phyloP scores from a whole-genome alignment of 2,329 filamentous ascomycete genomes.

The Fusarium nisikadoi region DNA sequence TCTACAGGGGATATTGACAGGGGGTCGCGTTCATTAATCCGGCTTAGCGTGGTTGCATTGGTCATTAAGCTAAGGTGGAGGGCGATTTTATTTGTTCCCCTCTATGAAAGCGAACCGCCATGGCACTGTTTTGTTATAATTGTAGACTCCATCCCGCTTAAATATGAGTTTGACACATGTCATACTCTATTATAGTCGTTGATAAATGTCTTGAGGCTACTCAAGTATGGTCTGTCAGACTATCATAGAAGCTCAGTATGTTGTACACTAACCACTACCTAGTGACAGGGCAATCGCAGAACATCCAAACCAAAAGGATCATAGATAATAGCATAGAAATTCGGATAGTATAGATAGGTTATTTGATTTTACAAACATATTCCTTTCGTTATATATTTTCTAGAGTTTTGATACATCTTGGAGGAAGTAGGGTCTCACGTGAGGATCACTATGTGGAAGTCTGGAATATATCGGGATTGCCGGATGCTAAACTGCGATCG shows the following conservation, averaged over 20 bases:
- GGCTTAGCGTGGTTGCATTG: conserved; percentile 26
- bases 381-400: background rate
- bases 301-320: background rate
- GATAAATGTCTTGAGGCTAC: background rate
- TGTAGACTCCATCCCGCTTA: background rate
- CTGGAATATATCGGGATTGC: background rate
- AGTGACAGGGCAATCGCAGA: background rate
- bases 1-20: conserved; percentile 34
- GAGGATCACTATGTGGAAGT: background rate
- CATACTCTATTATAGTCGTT: background rate
- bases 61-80: background rate
- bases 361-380: background rate
- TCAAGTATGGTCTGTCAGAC: background rate
- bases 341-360: background rate
- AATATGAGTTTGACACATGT: background rate
- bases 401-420: background rate
- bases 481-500: background rate
- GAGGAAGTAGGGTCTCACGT: background rate
- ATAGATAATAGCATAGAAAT: background rate
- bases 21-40: conserved; percentile 30
- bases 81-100: background rate
- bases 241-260: background rate
- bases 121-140: background rate
- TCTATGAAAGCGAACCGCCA: background rate
- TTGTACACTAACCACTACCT: background rate